Conservation (phyloP, 441 rosid species). For the Kokia cookei region DNA sequence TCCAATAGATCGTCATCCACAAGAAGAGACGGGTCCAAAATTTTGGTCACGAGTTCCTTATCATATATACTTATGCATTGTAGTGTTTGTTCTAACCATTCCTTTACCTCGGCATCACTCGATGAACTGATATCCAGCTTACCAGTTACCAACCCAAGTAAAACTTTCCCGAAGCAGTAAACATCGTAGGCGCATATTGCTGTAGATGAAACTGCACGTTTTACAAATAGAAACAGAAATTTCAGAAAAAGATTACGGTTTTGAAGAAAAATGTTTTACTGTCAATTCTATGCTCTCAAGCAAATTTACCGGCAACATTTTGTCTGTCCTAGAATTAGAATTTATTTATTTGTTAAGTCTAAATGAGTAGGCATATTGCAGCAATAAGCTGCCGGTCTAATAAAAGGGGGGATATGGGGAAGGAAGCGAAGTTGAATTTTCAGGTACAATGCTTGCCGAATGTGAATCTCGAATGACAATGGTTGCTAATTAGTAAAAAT, state of each 20-base stretch:
- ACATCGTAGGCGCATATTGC: slow-evolving; percentile 77
- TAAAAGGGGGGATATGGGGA: no score
- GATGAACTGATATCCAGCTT: slow-evolving; percentile 76
- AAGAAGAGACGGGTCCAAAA: slow-evolving; percentile 80
- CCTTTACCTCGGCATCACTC: slow-evolving; percentile 47
- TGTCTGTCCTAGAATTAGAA: neutral
- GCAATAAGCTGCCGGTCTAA: no score
- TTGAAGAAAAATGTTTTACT: neutral
- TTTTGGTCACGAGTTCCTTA: slow-evolving; percentile 84
- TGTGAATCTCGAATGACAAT: neutral
- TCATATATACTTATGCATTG: slow-evolving; percentile 70
- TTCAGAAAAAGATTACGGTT: slow-evolving; percentile 1
- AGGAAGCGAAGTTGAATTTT: neutral
- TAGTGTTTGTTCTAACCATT: slow-evolving; percentile 66
- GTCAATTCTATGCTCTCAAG: neutral
- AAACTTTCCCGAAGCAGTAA: slow-evolving; percentile 92
- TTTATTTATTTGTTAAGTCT: neutral
- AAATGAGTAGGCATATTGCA: no score
- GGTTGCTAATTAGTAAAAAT: neutral
- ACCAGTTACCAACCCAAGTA: slow-evolving; percentile 95
- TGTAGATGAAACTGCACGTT: slow-evolving; percentile 43
- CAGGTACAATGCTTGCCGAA: neutral
- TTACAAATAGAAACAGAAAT: slow-evolving; percentile 4
- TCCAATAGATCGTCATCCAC: slow-evolving; percentile 90
- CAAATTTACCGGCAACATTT: neutral